Base-by-base conservation (phyloP, 306 rosid genomes). In the Vigna angularis region DNA sequence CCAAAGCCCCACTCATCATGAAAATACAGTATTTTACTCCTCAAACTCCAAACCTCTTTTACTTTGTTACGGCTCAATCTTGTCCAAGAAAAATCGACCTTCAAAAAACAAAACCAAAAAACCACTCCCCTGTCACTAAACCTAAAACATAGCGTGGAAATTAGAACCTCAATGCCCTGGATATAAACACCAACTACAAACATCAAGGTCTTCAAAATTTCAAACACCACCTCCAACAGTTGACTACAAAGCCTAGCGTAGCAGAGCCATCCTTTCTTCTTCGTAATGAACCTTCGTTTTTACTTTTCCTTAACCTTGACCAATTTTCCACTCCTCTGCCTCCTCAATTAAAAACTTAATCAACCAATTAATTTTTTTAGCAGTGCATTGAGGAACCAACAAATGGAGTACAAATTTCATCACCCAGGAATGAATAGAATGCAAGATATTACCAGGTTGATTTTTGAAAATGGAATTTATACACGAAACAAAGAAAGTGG, bases 361-460 rank as follows among this genome's bases (percentile, higher is more conserved):
- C 1, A 15, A 22, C 20, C 32, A 24, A 63, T 34, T 18, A 67
- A 67, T 2, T 45, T 13, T 53, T 26, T 1, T 22, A 69, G 15
- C 17, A 7, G 26, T 42, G 75, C 68, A 80, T 55, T 63, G 63
- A 16, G 22, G 45, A 15, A 22, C 62, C 10, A 56, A 18, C 30
- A 44, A 61, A 81, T 36, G 81, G 81, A 56, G 15, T 15, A 56
- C 7, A 28, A 59, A 13, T 58, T 26, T 22, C 4, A 6, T 17
- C 32, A 42, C n/a, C 30, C n/a, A 66, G 15, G 50, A 9, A 45
- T 12, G 50, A 45, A 45, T 4, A 59, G 20, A 53, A 58, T 30
- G 69, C 65, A 30, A 8, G 70, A 76, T 71, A 70, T 81, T 28
- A 44, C 56, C 67, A 53, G 26, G 44, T 42, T 49, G 66, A 74